Percentiles rank a stretch among this genome's conserved stretches.
These are phyloP conservation scores for Clausena lansium DNA, from an alignment of 345 rosid species.

Conservation along the genomic window DNA sequence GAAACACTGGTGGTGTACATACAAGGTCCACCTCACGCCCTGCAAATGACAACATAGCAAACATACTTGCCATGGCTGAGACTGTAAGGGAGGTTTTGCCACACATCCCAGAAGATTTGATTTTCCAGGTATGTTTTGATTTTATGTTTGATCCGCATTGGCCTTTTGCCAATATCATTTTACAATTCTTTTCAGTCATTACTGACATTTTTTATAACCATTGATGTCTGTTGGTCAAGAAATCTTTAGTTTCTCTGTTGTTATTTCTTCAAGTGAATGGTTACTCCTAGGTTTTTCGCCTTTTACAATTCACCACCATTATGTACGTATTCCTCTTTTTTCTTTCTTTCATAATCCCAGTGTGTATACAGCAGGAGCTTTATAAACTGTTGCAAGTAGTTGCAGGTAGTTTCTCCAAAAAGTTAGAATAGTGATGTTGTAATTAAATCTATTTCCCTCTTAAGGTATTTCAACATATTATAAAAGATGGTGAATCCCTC, in stretches of 20 bases:
- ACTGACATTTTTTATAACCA: not conserved
- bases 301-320: not conserved
- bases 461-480: too few relatives aligned
- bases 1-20: conserved; percentile 59
- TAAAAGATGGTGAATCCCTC: too few relatives aligned
- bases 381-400: not conserved
- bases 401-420: not conserved
- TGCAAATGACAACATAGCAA: conserved; percentile 57
- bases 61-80: conserved; percentile 91
- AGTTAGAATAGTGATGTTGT: not conserved
- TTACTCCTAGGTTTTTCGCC: not conserved
- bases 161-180: not conserved
- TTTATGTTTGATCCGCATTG: not conserved
- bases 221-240: not conserved
- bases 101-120: conserved; percentile 85
- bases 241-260: not conserved
- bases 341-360: not conserved
- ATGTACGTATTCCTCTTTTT: not conserved
- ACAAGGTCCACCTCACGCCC: conserved; percentile 52
- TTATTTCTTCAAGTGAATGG: not conserved
- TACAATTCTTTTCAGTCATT: not conserved
- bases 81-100: conserved; percentile 95
- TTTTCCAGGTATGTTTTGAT: conserved; percentile 63
- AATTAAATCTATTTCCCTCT: too few relatives aligned
- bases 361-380: not conserved